Evolutionary conservation across 495 filamentous ascomycete genomes (phyloP), one percentile per base, ranked within the genome.

Genomic region (Aspergillus heteromorphus): DNA sequence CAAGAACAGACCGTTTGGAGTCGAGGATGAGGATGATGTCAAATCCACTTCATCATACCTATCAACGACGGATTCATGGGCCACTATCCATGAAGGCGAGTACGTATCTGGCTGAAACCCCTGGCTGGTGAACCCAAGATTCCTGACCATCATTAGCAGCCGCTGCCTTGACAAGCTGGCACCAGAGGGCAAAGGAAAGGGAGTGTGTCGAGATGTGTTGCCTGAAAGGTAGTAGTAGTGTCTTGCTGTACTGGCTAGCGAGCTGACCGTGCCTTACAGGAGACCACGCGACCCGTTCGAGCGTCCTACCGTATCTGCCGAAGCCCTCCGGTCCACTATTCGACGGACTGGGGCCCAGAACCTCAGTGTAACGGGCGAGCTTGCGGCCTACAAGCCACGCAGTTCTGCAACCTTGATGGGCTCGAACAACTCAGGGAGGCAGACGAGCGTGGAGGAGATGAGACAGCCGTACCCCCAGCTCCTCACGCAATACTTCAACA

Each of bases 1-100:
- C 25, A 40, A 23, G 10, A 27, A 29, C 20, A 17, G 18, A 8
- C 27, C 31, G 4, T 45, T 38, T 10, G 47, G 29, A 20, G 25
- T 40, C 17, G 51, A 38, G 11, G 43, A 50, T 14, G 51, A 48
- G 10, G 49, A 51, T 36, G 57, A 62, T 25, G 45, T 16, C 9
- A 38, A 29, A 18, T 38, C 43, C n/a, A 55, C 42, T 18, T 55
- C 53, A 16, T 65, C 60, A 4, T 53, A 31, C 10, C 21, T 48
- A 16, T 65, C 63, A 14, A 63, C 60, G 27, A 55, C 55, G 19
- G 57, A 60, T 45, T 65, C 63, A 7, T 62, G 63, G 63, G 51
- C 56, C 18, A 59, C 59, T 3, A 51, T 53, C 31, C 48, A 53
- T 20, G 57, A 60, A 7, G 31, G 25, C 36, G 53, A 58, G 63